Evolutionary conservation across 192 early-diverging fungal genomes (phyloP).

Genomic region (Entomortierella chlamydospora): DNA sequence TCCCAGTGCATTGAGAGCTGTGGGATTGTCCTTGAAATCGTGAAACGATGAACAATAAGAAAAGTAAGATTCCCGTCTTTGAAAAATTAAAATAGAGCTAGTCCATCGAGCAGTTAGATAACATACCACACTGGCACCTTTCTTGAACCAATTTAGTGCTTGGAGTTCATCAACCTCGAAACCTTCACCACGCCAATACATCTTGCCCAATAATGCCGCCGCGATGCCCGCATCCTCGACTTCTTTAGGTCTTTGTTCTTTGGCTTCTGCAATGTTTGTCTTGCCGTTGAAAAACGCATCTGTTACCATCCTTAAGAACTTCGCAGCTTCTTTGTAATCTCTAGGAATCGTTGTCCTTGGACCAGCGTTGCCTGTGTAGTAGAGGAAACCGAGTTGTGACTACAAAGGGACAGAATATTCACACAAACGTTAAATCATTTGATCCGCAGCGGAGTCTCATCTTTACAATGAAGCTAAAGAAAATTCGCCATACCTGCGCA

Average conservation of each 20-base stretch:
- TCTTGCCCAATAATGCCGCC: conserved; percentile 83
- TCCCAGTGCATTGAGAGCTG: conserved; percentile 83
- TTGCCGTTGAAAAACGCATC: conserved; percentile 58
- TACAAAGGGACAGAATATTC: conserved; percentile 12
- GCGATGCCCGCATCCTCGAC: conserved; percentile 72
- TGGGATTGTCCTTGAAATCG: conserved; percentile 69
- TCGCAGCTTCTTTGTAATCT: conserved; percentile 71
- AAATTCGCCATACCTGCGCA: conserved; percentile 61
- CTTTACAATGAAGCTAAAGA: no score
- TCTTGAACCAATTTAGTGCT: conserved; percentile 84
- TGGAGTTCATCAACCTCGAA: conserved; percentile 64
- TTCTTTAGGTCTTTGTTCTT: conserved; percentile 3
- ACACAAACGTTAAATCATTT: background rate
- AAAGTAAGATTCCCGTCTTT: no score
- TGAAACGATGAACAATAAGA: background rate
- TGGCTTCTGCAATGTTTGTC: conserved; percentile 10
- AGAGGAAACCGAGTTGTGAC: conserved; percentile 81
- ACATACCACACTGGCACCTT: conserved; percentile 67
- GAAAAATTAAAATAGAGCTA: background rate
- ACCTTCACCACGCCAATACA: conserved; percentile 95
- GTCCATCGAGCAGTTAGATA: background rate
- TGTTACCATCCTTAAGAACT: conserved; percentile 70
- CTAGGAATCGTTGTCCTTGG: conserved; percentile 49
- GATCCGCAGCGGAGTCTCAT: no score
- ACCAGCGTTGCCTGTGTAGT: conserved; percentile 78